Base-by-base conservation (phyloP, 2,329 filamentous ascomycete genomes). In the Chaetomiaceae sp. region DNA sequence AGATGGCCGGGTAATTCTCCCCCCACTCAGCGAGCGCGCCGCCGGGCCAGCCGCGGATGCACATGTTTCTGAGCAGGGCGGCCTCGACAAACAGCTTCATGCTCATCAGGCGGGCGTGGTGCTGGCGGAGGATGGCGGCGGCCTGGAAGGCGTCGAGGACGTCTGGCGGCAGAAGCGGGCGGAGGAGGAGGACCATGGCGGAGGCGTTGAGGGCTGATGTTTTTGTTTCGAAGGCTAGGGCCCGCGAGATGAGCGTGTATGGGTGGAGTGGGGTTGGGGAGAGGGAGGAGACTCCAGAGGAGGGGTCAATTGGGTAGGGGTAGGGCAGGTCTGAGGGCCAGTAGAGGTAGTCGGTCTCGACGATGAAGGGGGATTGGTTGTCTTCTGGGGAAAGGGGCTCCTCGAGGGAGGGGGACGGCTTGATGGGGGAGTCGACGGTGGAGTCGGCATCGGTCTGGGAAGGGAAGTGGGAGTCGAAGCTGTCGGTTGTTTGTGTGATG, bases 61-160 rank as follows among this genome's bases (percentile, higher is more conserved):
- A 82, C 8, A 85, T 65, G 44, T 85, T 85, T 2, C 82, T 78
- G 14, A 85, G 68, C 0, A 82, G 70, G 0, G 81, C 72, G 0
- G 82, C 81, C 59, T 84, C 79, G 19, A 78, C 70, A 59, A 83
- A 84, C 31, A 82, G 71, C 20, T 73, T 69, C 74, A 84, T 79
- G 45, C 69, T 70, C 70, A 77, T 79, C 1, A 85, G 74, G 0
- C 82, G 78, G 5, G 70, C 66, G 58, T 85, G 81, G 46, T 84
- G 79, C 53, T 83, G 79, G 8, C 76, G 72, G 1, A 85, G 64
- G 21, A 85, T 75, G 12, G 77, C 77, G 4, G 69, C 67, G 2
- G 80, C 79, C 55, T 80, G 79, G 53, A 78, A 67, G 10, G 68
- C 60, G 58, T 83, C 79, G 31, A 85, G 78, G 16, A 81, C 68